A percentile compares a stretch with the other conserved stretches of the same genome.
phyloP scores from a whole-genome alignment of 495 filamentous ascomycete species.

The Endocarpon pusillum region DNA sequence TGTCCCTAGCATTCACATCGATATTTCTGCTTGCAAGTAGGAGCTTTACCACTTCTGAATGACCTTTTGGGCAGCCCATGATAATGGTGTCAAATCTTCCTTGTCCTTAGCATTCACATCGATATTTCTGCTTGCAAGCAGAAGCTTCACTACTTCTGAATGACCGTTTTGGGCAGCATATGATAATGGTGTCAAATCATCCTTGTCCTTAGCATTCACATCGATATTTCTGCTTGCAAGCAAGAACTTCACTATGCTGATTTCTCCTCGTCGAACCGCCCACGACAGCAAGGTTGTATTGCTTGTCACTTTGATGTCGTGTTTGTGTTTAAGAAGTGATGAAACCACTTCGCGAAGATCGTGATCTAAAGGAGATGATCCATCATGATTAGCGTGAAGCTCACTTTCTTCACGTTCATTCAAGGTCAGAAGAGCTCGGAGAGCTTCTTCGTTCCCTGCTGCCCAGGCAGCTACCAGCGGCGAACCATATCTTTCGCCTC shows the following conservation, averaged over 20 bases:
- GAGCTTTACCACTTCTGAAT: background rate
- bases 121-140: slow-evolving; percentile 4
- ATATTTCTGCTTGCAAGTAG: slow-evolving; percentile 2
- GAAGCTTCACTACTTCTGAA: slow-evolving; percentile 5
- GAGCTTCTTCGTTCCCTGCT: slow-evolving; percentile 10
- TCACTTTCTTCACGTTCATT: background rate
- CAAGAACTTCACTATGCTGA: background rate
- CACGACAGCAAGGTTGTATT: slow-evolving; percentile 1
- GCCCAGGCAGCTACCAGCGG: slow-evolving; percentile 29
- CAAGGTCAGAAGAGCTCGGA: slow-evolving; percentile 13
- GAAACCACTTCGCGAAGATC: background rate
- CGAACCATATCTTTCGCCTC: slow-evolving; percentile 20
- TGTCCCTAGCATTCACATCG: background rate
- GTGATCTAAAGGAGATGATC: background rate
- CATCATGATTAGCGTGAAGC: slow-evolving; percentile 4
- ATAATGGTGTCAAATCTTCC: slow-evolving; percentile 5
- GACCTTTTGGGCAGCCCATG: slow-evolving; percentile 7
- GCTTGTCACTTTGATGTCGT: background rate
- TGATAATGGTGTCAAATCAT: slow-evolving; percentile 11
- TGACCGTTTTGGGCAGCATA: slow-evolving; percentile 10
- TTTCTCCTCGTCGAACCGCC: slow-evolving; percentile 4
- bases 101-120: background rate
- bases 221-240: slow-evolving; percentile 2
- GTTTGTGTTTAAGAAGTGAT: background rate
- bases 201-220: slow-evolving; percentile 5